Evolutionary conservation across 1,284 basidiomycete species (phyloP), one percentile per base, ranked within the genome.

Genomic region (Pisolithus thermaeus): DNA sequence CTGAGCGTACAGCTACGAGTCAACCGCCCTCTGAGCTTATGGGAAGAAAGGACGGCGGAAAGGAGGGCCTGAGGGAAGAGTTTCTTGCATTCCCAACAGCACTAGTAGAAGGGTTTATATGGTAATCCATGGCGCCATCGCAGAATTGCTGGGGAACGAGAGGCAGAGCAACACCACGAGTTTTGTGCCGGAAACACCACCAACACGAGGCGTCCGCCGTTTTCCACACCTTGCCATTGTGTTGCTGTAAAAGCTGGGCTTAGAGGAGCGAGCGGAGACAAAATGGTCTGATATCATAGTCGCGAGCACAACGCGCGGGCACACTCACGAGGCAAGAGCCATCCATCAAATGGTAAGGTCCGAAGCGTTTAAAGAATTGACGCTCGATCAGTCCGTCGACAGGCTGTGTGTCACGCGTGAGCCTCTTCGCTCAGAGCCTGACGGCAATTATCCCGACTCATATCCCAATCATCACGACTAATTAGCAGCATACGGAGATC

Each of bases 81-180:
- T 12, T 35, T n/a, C 2, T 20, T 28, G 28, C 12, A 45, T 30
- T 12, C 7, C 28, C 6, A 27, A 6, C 23, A 44, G 27, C 38
- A 39, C 28, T 30, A 27, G 22, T 16, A 25, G 44, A 35, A 12
- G 44, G 27, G 18, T 22, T 45, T 45, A 22, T 45, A 45, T 45
- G 44, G 16, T 32, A 32, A 27, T 28, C 27, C 16, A 16, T 18
- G 16, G 27, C 9, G 27, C 32, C 30, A 45, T 45, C 27, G 22
- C 16, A n/a, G 6, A n/a, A 45, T 45, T 45, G n/a, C 44, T 5
- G 44, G 44, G 44, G 32, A 64, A 66, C 64, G 60, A 62, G 62
- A 53, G 64, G 65, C 58, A 65, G 60, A 63, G 63, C 54, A 64
- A 47, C 49, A 65, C 58, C 56, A 64, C 54, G 62, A 67, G 44